Evolutionary conservation across 176 grass and related monocot genomes (phyloP), one percentile per base, ranked within the genome.

Genomic region (Guadua angustifolia): DNA sequence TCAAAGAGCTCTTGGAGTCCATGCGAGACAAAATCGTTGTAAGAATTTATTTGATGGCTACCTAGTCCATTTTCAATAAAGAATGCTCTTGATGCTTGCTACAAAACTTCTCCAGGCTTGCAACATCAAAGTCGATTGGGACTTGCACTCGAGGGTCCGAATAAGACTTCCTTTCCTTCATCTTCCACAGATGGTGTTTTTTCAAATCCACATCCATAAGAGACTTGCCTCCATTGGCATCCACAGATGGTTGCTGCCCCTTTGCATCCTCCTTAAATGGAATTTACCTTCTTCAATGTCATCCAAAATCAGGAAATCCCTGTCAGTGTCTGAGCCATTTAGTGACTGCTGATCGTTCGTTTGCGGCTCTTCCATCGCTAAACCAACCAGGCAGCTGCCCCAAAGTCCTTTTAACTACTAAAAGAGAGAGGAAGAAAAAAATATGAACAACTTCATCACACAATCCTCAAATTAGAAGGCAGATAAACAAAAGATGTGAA

Each of bases 31-130:
- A 98, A 98, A 21, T 93, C 82, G 59, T 95, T 92, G 40, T 95
- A 95, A 2, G 95, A 95, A 47, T 82, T 93, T 72, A 95, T 91
- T 75, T 98, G 93, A 79, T 95, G 91, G 33, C 79, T 89, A 77
- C 92, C 81, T 4, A 95, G 84, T 18, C 91, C 87, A 58, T 7
- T 89, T 84, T 87, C 91, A 42, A 40, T 77, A 19, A 92, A 93
- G 74, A 98, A 94, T 7, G 90, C 69, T 79, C 82, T 79, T 63
- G 90, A 75, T 35, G 87, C 90, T 43, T 98, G 82, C 85, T 88
- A 35, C 90, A 98, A 18, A 98, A 89, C 53, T 93, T 88, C 75
- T 98, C 92, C 44, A 94, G 62, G 73, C 45, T 93, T 70, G 29
- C 51, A 55, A 81, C 18, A 59, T 22, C 59, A 16, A 94, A 65